Evolutionary conservation across 768 basidiomycete species (phyloP).

Genomic region (Phallus indusiatus): DNA sequence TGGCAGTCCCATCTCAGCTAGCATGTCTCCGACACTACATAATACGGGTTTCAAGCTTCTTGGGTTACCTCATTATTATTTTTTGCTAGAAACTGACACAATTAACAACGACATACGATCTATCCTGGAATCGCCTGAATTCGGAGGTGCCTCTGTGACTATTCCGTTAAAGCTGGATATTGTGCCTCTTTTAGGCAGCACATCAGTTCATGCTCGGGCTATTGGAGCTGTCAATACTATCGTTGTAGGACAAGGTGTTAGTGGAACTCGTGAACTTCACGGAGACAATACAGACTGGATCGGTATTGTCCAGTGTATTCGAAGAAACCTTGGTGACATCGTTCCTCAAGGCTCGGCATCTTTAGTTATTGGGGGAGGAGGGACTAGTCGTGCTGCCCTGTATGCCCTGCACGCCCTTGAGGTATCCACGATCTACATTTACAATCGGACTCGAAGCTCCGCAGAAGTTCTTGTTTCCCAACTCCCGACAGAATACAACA

Average conservation of each 20-base stretch:
- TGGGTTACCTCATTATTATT: slow-evolving; percentile 78
- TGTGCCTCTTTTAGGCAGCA: slow-evolving; percentile 68
- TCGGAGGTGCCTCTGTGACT: slow-evolving; percentile 94
- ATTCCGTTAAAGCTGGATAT: slow-evolving; percentile 93
- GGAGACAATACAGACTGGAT: slow-evolving; percentile 98
- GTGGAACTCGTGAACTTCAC: slow-evolving; percentile 43
- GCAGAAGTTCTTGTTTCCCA: slow-evolving; percentile 57
- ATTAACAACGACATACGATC: slow-evolving; percentile 59
- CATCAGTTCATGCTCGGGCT: slow-evolving; percentile 71
- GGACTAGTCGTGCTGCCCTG: slow-evolving; percentile 89
- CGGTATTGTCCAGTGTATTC: slow-evolving; percentile 61
- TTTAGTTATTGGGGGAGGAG: slow-evolving; percentile 91
- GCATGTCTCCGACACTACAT: slow-evolving; percentile 89
- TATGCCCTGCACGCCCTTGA: slow-evolving; percentile 74
- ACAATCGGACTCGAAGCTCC: slow-evolving; percentile 72
- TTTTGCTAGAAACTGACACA: slow-evolving; percentile 59
- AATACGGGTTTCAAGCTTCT: slow-evolving; percentile 77
- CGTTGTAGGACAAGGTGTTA: slow-evolving; percentile 38
- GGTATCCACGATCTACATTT: slow-evolving; percentile 67
- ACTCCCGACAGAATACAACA: slow-evolving; percentile 55
- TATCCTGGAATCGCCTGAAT: slow-evolving; percentile 54
- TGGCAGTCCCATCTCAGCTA: slow-evolving; percentile 80
- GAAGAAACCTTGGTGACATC: slow-evolving; percentile 29
- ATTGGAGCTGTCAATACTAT: slow-evolving; percentile 98
- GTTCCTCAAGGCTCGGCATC: slow-evolving; percentile 37